Percentiles rank a stretch among this genome's conserved stretches.
phyloP scores from a whole-genome alignment of 2,329 filamentous ascomycete genomes.

The Coniochaeta sp. region DNA sequence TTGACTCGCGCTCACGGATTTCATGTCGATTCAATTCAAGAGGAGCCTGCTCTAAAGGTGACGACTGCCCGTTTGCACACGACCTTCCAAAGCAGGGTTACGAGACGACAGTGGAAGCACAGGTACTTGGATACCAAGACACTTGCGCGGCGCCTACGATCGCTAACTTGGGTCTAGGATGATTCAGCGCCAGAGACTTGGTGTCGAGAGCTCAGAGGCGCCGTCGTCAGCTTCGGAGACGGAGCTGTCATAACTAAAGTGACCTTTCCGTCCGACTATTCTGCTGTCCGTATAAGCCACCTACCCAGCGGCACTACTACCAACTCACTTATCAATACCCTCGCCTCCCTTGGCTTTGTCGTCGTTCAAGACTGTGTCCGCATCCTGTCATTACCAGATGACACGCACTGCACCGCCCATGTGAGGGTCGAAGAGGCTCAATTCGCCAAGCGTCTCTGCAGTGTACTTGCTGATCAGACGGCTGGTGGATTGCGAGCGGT shows the following conservation, averaged over 20 bases:
- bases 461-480: conserved; percentile 4
- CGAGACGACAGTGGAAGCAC: no score
- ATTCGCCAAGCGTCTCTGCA: conserved; percentile 15
- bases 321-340: conserved; percentile 10
- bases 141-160: background rate
- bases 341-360: conserved; percentile 12
- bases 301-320: conserved; percentile 15
- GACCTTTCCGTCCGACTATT: conserved; percentile 26
- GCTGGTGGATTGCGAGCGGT: background rate
- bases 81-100: no score
- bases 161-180: background rate
- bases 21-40: no score
- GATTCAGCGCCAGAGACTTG: conserved; percentile 1
- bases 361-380: conserved; percentile 7
- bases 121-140: background rate
- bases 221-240: conserved; percentile 21
- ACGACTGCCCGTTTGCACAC: no score
- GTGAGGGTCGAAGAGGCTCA: conserved; percentile 17
- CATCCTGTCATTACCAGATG: conserved; percentile 2
- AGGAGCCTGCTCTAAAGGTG: no score
- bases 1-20: no score
- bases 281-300: conserved; percentile 22
- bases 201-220: conserved; percentile 15
- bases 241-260: conserved; percentile 21
- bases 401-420: conserved; percentile 11